phyloP scores from a whole-genome alignment of 2,329 filamentous ascomycete species.

The Aureobasidium namibiae region DNA sequence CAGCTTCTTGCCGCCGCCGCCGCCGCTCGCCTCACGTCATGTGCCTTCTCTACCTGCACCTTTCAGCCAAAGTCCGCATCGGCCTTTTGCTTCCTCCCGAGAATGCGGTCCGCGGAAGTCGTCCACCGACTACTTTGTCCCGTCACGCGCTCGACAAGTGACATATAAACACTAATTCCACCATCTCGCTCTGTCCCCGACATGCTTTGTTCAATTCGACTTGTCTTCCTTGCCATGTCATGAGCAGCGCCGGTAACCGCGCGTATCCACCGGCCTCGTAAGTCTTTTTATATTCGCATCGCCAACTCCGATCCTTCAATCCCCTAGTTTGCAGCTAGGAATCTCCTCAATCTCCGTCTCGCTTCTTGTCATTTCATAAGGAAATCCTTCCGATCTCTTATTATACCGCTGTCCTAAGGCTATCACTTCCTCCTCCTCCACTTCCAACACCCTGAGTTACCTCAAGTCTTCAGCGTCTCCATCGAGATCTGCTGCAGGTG shows the following conservation, averaged over 20 bases:
- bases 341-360: neutral
- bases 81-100: neutral
- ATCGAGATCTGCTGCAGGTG: slow-evolving; percentile 6
- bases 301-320: slow-evolving; percentile 5
- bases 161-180: neutral
- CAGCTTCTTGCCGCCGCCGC: neutral
- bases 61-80: neutral
- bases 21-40: neutral
- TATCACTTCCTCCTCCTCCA: no score
- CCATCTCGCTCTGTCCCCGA: neutral
- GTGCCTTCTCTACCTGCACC: slow-evolving; percentile 2
- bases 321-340: neutral
- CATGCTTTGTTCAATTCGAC: neutral
- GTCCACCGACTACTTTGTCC: neutral
- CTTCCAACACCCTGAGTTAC: no score
- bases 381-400: neutral
- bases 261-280: slow-evolving; percentile 7
- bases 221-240: neutral
- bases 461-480: neutral
- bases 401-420: neutral
- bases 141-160: neutral
- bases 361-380: neutral
- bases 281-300: neutral
- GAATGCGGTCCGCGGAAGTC: slow-evolving; percentile 1
- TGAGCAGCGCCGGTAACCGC: neutral